Percentiles rank a stretch among this genome's conserved stretches.
These are phyloP conservation scores for Cutaneotrichosporon daszewskae DNA, from an alignment of 1,284 basidiomycete species.

Conservation along the genomic window DNA sequence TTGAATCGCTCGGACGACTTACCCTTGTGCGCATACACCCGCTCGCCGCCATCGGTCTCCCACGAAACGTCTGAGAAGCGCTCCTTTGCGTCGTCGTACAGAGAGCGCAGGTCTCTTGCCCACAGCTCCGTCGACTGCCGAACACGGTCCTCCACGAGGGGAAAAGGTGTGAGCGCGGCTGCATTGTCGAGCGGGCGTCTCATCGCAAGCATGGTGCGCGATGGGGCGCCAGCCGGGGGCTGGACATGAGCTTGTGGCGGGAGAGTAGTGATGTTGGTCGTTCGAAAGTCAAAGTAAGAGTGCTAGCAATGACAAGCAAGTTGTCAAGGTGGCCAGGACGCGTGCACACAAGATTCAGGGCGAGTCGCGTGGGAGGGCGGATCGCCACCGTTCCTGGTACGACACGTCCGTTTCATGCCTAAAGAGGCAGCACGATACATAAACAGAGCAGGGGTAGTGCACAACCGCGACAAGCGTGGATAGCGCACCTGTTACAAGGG, in stretches of 20 bases:
- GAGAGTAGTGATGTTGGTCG: neutral
- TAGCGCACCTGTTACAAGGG: too few species aligned
- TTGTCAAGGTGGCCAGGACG: too few species aligned
- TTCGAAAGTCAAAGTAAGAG: neutral
- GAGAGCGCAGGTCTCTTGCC: conserved; percentile 66
- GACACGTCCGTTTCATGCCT: too few species aligned
- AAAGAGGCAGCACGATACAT: too few species aligned
- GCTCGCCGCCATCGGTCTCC: conserved; percentile 59
- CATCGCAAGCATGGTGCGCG: conserved; percentile 4
- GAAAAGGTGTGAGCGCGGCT: conserved; percentile 11
- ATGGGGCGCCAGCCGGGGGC: conserved; percentile 1
- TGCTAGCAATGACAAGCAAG: neutral
- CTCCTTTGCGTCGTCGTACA: conserved; percentile 73
- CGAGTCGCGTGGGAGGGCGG: too few species aligned
- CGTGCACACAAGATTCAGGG: too few species aligned
- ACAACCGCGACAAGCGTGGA: too few species aligned
- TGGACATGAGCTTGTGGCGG: conserved; percentile 1
- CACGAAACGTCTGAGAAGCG: conserved; percentile 90
- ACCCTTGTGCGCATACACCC: conserved; percentile 47
- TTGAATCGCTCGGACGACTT: conserved; percentile 1
- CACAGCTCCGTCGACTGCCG: conserved; percentile 51
- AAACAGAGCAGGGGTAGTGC: too few species aligned
- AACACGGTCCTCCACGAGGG: conserved; percentile 30
- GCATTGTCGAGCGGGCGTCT: conserved; percentile 1
- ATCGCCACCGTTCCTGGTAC: too few species aligned